Evolutionary conservation across 1,139 yeast genomes (phyloP).

Genomic region (Debaryomyces subglobosus): DNA sequence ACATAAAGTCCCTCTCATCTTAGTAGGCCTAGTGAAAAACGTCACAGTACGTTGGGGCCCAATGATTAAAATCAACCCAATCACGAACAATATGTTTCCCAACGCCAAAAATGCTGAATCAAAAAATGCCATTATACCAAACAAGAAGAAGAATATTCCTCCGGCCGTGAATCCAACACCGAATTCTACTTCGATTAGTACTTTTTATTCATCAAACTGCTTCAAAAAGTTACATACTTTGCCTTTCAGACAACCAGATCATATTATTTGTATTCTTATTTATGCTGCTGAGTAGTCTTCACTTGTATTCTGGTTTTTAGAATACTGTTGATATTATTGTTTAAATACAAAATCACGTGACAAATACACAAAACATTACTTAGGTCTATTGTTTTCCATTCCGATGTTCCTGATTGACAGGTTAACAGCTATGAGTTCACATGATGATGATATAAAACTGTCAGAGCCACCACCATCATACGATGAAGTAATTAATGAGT

Average conservation of each 20-base stretch:
- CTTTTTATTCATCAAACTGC: neutral
- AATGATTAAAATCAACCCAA: slow-evolving; percentile 81
- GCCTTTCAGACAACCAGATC: slow-evolving; percentile 82
- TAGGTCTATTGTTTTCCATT: neutral
- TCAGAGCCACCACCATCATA: slow-evolving; percentile 20
- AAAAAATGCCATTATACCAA: slow-evolving; percentile 85
- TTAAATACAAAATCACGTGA: slow-evolving; percentile 4
- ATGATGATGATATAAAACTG: slow-evolving; percentile 1
- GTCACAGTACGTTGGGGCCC: slow-evolving; percentile 84
- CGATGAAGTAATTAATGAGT: slow-evolving; percentile 16
- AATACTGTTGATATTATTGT: slow-evolving; percentile 2
- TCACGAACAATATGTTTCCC: slow-evolving; percentile 81
- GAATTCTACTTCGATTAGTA: slow-evolving; percentile 56
- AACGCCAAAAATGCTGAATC: slow-evolving; percentile 88
- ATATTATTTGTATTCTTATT: slow-evolving; percentile 24
- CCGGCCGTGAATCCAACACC: slow-evolving; percentile 95
- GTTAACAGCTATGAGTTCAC: neutral
- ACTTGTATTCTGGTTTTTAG: neutral
- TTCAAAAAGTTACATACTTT: slow-evolving; percentile 53
- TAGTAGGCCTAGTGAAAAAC: slow-evolving; percentile 86
- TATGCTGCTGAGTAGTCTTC: neutral
- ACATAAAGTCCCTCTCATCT: slow-evolving; percentile 82
- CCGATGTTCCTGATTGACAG: neutral
- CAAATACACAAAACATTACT: neutral
- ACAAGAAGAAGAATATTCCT: slow-evolving; percentile 74